Percentiles rank a stretch among this genome's conserved stretches.
phyloP scores from a whole-genome alignment of 2,329 filamentous ascomycete genomes.

The Pseudopyrenochaeta lycopersici region DNA sequence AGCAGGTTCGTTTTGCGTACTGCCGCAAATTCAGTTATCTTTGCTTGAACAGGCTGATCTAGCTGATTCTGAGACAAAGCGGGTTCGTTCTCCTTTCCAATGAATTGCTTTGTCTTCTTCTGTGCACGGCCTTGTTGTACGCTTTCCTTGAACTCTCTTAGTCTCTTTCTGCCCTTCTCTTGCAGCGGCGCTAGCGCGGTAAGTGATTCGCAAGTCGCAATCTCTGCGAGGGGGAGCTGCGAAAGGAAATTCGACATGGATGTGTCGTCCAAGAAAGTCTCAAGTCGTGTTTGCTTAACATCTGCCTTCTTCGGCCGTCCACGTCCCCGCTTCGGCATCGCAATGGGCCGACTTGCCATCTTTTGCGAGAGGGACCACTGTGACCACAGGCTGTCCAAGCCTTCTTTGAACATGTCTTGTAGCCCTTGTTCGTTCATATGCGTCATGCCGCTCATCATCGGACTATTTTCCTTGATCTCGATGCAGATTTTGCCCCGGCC shows the following conservation, averaged over 20 bases:
- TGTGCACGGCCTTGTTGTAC: conserved; percentile 52
- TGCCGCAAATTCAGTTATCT: conserved; percentile 49
- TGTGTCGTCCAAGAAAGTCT: conserved; percentile 47
- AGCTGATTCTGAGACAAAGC: conserved; percentile 13
- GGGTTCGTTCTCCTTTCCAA: conserved; percentile 44
- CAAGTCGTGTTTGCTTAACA: conserved; percentile 60
- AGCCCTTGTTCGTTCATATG: conserved; percentile 57
- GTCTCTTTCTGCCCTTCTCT: conserved; percentile 72
- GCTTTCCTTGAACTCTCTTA: conserved; percentile 73
- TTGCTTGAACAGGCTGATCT: conserved; percentile 36
- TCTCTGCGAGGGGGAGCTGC: conserved; percentile 64
- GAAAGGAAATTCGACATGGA: conserved; percentile 60
- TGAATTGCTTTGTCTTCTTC: conserved; percentile 39
- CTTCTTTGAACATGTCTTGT: conserved; percentile 60
- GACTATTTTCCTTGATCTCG: conserved; percentile 46
- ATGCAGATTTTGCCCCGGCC: conserved; percentile 54
- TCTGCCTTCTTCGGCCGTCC: conserved; percentile 43
- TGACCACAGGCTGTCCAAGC: conserved; percentile 57
- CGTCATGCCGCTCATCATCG: conserved; percentile 35
- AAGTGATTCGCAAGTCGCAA: conserved; percentile 63
- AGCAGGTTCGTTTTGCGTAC: conserved; percentile 57
- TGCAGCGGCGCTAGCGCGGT: conserved; percentile 65
- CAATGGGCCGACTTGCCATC: conserved; percentile 34
- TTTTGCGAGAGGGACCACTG: conserved; percentile 46
- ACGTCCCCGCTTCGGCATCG: conserved; percentile 45